Evolutionary conservation across 2,329 filamentous ascomycete genomes (phyloP).

Genomic region (Triangularia setosa): DNA sequence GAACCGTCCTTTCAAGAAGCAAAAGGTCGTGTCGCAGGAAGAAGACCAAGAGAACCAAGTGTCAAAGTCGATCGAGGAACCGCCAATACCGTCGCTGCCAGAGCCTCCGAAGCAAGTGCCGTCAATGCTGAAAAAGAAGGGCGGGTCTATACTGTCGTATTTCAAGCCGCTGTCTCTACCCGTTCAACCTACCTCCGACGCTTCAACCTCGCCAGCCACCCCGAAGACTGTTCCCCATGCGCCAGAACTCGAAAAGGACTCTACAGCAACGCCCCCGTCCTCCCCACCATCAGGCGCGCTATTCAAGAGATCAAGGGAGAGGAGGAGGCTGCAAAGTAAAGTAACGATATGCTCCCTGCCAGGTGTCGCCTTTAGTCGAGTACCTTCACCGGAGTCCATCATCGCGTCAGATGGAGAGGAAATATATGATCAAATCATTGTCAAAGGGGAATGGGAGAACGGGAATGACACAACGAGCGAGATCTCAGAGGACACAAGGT

Average conservation of each 20-base stretch:
- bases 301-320: conserved; percentile 23
- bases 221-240: background rate
- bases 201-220: background rate
- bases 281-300: background rate
- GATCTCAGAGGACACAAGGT: background rate
- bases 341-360: background rate
- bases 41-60: background rate
- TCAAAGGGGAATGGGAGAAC: background rate
- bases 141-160: conserved; percentile 27
- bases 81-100: background rate
- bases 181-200: background rate
- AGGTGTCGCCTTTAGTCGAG: background rate
- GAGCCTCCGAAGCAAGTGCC: conserved; percentile 7
- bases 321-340: conserved; percentile 25
- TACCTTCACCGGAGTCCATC: background rate
- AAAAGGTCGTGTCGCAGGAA: background rate
- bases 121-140: conserved; percentile 7
- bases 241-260: background rate
- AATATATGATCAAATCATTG: conserved; percentile 2
- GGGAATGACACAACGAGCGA: background rate
- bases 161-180: conserved; percentile 30
- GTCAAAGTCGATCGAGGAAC: background rate
- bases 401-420: background rate
- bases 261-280: background rate
- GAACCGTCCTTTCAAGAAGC: conserved; percentile 4